These are phyloP conservation scores for Ottelia alismoides DNA, from an alignment of 106 monocot genomes.

Conservation along the genomic window DNA sequence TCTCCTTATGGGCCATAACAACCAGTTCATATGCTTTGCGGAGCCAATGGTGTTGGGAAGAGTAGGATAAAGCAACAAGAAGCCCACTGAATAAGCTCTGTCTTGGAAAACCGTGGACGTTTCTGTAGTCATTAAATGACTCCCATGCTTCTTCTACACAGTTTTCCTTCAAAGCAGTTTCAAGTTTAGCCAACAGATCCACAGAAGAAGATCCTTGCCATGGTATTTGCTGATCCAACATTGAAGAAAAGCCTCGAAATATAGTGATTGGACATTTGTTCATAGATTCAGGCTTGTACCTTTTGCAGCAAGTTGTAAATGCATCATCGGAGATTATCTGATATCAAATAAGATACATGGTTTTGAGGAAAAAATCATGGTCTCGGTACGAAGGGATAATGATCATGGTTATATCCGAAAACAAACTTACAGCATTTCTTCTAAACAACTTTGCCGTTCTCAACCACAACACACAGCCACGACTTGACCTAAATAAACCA, in stretches of 20 bases:
- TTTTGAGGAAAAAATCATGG: too few relatives aligned
- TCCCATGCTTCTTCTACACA: slow-evolving; percentile 50
- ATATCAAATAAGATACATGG: neutral
- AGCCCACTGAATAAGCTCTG: slow-evolving; percentile 29
- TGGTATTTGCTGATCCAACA: neutral
- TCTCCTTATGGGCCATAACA: slow-evolving; percentile 20
- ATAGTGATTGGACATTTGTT: neutral
- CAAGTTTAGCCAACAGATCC: slow-evolving; percentile 29
- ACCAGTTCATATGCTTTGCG: slow-evolving; percentile 44
- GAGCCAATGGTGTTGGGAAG: slow-evolving; percentile 35
- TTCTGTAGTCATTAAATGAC: slow-evolving; percentile 36
- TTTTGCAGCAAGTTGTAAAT: neutral
- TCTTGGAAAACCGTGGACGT: slow-evolving; percentile 43
- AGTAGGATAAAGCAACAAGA: slow-evolving; percentile 31
- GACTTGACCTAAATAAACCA: too few relatives aligned
- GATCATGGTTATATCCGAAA: too few relatives aligned
- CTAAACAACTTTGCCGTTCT: too few relatives aligned
- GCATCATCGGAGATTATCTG: neutral
- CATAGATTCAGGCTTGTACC: neutral
- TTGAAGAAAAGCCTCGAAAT: neutral
- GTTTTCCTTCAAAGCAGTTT: slow-evolving; percentile 24
- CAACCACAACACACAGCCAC: too few relatives aligned
- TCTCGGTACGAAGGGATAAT: too few relatives aligned
- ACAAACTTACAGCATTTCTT: too few relatives aligned
- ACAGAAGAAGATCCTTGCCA: slow-evolving; percentile 13